Conservation (phyloP, 1,284 basidiomycete species). For the Leccinum subatratum region DNA sequence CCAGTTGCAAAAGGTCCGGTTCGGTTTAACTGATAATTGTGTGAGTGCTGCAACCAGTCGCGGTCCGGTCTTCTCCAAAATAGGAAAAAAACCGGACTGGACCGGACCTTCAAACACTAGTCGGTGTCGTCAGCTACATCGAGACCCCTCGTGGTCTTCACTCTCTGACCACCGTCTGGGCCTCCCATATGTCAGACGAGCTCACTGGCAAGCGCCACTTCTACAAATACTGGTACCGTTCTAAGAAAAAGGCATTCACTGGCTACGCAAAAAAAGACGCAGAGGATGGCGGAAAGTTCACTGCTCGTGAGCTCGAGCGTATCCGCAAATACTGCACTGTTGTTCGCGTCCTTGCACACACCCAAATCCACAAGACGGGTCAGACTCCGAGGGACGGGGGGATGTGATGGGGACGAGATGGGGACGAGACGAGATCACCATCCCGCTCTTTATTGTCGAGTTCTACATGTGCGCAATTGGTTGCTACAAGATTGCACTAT, state of each 20-base stretch:
- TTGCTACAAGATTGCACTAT: too few relatives aligned
- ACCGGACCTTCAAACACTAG: too few relatives aligned
- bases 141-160: conserved; percentile 99
- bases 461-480: too few relatives aligned
- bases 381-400: too few relatives aligned
- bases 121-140: conserved; percentile 99
- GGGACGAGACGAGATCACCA: too few relatives aligned
- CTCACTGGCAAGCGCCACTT: conserved; percentile 98
- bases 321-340: conserved; percentile 99
- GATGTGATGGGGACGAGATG: too few relatives aligned
- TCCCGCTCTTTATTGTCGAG: too few relatives aligned
- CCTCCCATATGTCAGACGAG: conserved; percentile 79
- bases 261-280: conserved; percentile 99
- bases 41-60: too few relatives aligned
- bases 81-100: too few relatives aligned
- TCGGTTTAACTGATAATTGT: too few relatives aligned
- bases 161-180: conserved; percentile 80
- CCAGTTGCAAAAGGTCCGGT: too few relatives aligned
- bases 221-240: conserved; percentile 99
- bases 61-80: too few relatives aligned
- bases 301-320: conserved; percentile 95
- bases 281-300: conserved; percentile 89
- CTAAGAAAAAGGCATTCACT: conserved; percentile 99
- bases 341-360: conserved; percentile 98
- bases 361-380: conserved; percentile 97